Evolutionary conservation across 139 green algal genomes (phyloP).

Genomic region (Micractinium conductrix): DNA sequence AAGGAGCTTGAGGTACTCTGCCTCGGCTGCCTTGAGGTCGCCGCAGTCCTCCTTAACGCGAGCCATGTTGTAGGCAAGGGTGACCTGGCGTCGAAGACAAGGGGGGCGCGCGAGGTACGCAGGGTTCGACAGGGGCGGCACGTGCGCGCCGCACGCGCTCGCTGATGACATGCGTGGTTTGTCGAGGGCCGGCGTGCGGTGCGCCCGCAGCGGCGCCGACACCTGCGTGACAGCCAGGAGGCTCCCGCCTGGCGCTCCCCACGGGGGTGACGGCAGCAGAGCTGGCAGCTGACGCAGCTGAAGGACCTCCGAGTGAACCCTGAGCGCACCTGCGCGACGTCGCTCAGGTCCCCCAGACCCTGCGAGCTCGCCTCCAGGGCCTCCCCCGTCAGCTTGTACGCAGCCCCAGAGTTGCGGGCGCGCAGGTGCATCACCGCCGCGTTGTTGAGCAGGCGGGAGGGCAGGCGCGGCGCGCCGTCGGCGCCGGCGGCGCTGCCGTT

Average conservation of each 20-base stretch:
- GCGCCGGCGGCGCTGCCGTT: background rate
- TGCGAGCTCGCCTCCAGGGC: conserved; percentile 37
- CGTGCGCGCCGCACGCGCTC: too few relatives aligned
- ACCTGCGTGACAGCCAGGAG: too few relatives aligned
- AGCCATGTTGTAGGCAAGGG: conserved; percentile 84
- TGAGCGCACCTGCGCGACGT: conserved; percentile 10
- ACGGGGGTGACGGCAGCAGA: too few relatives aligned
- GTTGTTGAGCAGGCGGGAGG: conserved; percentile 86
- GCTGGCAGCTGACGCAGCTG: too few relatives aligned
- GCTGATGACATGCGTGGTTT: too few relatives aligned
- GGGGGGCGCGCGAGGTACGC: too few relatives aligned
- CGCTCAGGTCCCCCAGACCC: conserved; percentile 16
- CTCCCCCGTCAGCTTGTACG: conserved; percentile 53
- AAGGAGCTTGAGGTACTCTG: conserved; percentile 70
- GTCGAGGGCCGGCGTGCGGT: too few relatives aligned
- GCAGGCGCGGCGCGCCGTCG: conserved; percentile 29
- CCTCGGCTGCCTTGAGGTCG: conserved; percentile 54
- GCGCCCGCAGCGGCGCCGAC: too few relatives aligned
- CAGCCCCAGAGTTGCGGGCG: conserved; percentile 47
- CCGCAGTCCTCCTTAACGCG: conserved; percentile 78
- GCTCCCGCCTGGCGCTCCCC: too few relatives aligned
- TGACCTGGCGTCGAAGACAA: conserved; percentile 56
- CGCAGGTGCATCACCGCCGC: conserved; percentile 77
- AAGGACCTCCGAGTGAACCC: too few relatives aligned
- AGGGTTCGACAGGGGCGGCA: too few relatives aligned